Base-by-base conservation (phyloP, 345 rosid species). In the Melaleuca alternifolia region DNA sequence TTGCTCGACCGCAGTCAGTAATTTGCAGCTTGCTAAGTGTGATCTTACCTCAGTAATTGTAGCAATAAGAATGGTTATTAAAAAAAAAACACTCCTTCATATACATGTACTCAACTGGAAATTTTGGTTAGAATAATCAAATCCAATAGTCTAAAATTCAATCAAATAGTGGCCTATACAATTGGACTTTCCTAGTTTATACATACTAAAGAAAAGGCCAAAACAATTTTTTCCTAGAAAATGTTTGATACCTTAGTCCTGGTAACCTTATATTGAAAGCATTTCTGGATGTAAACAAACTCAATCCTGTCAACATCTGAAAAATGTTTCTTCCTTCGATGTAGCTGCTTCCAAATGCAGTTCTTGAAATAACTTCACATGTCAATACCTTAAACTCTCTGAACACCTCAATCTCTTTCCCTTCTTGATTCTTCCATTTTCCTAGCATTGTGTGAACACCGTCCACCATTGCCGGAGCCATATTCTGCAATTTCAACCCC, bases 321-420 rank as follows among this genome's bases (percentile, higher is more conserved):
- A 93, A 92, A 51, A 89, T 92, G 10, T 85, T 75, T 84, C 92
- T 54, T 37, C 93, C 94, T 87, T 92, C 92, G 59, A 85, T 12
- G 48, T 91, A 92, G 79, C 91, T 92, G 83, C 93, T 91, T 28
- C 94, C 93, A 77, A 92, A 93, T 13, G 93, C 91, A 23, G 94
- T 92, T 87, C 92, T 89, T 6, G 93, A 92, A 77, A 92, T 92
- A 82, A 91, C 75, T 87, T 92, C 92, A 23, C 92, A 91, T 24
- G 93, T 92, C 53, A 93, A 87, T 10, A 90, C 20, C 84, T 62
- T 92, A 53, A 92, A 77, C 83, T 93, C 94, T 33, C 79, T 26
- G 41, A 62, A 84, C 12, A 89, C 92, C 30, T 92, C 93, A 10
- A 92, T 90, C 88, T 93, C 93, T 56, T 88, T 89, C 4, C 86